Base-by-base conservation (phyloP, 306 rosid genomes). In the Gastrolobium villosum region DNA sequence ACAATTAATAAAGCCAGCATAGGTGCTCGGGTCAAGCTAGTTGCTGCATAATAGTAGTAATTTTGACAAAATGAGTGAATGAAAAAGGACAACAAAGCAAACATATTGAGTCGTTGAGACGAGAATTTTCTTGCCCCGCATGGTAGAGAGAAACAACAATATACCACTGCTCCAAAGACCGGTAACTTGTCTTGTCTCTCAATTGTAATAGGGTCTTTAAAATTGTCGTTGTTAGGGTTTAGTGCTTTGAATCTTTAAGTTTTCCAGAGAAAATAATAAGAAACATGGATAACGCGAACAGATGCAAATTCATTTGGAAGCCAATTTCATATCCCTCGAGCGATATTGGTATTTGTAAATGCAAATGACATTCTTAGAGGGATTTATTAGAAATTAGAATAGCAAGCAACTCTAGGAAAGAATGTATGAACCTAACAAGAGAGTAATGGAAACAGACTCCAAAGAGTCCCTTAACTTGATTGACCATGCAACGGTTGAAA, bases 141-240 rank as follows among this genome's bases (percentile, higher is more conserved):
- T 6, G 10, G 4, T 2, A 61, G 13, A 57, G 60, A 54, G 57
- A 9, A 52, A 15, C 28, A 52, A 15, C 9, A 41, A 41, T 41
- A 41, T 41, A 7, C 57, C 57, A 52, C 8, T 61, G 6, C 66
- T 35, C 28, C 66, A 13, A 61, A 61, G 28, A 61, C 66, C 30
- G 11, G 14, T 13, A 61, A 61, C 66, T 61, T 61, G 15, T 28
- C 26, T 20, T 20, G 34, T 28, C 63, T 30, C 37, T 30, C 37
- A 8, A 56, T 28, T 28, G 5, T 30, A 10, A 54, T 5, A 54
- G 31, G 31, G 57, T 45, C 26, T 20, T n/a, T 45, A 10, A 45
- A 45, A 45, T 9, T 45, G 10, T 10, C 10, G 3, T 45, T 49
- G 55, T 20, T 20, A 20, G 26, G 26, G 0, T 20, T 20, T 20